Conservation (phyloP, 2,329 filamentous ascomycete species). For the Venturia effusa region DNA sequence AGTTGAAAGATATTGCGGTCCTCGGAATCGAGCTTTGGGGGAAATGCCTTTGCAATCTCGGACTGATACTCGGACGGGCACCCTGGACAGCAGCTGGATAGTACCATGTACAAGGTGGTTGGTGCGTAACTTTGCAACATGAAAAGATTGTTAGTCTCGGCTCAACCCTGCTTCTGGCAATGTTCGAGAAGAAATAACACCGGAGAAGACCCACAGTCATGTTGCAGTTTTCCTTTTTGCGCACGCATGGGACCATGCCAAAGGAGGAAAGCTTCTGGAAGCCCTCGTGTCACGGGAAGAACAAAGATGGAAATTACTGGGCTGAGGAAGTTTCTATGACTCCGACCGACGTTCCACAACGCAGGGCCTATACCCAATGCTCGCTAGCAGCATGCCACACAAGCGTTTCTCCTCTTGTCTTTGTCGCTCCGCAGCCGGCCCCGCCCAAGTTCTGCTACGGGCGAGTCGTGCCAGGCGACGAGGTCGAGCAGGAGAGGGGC, state of each 20-base stretch:
- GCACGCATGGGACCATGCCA: neutral
- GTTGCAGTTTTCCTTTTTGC: neutral
- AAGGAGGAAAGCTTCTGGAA: neutral
- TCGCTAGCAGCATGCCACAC: neutral
- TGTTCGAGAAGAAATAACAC: conserved; percentile 3
- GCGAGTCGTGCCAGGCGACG: neutral
- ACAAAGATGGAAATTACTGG: neutral
- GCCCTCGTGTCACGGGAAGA: neutral
- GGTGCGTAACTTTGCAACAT: neutral
- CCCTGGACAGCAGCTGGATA: neutral
- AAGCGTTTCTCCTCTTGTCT: neutral
- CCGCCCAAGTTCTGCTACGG: neutral
- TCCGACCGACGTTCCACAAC: neutral
- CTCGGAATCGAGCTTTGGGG: neutral
- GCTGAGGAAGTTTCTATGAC: conserved; percentile 3
- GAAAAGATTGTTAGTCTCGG: neutral
- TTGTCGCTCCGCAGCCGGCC: neutral
- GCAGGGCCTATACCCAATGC: neutral
- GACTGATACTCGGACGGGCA: neutral
- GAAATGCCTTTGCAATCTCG: neutral
- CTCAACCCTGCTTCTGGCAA: neutral
- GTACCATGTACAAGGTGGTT: conserved; percentile 3
- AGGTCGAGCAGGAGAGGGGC: neutral
- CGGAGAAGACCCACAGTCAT: neutral
- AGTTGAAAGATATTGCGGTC: neutral